phyloP scores from a whole-genome alignment of 164 flowering plant genomes.

The Liriodendron chinense region DNA sequence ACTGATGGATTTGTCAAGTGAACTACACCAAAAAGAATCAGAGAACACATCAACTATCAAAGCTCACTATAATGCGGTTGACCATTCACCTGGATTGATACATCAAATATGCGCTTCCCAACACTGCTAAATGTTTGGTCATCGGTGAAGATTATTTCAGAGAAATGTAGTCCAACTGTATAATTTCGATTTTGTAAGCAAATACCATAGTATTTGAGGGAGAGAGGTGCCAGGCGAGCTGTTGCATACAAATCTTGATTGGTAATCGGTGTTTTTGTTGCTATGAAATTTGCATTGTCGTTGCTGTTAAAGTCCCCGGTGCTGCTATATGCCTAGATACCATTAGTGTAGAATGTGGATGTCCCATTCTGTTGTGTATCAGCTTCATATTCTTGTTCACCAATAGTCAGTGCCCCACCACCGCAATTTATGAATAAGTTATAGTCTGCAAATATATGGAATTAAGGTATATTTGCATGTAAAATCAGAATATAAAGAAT shows the following conservation, averaged over 20 bases:
- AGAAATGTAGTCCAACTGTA: slow-evolving; percentile 17
- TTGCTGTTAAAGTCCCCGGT: slow-evolving; percentile 11
- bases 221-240: slow-evolving; percentile 18
- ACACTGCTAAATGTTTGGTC: slow-evolving; percentile 2
- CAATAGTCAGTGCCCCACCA: background rate
- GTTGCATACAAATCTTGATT: slow-evolving; percentile 4
- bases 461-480: background rate
- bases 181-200: slow-evolving; percentile 17
- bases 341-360: background rate
- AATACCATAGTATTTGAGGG: slow-evolving; percentile 19
- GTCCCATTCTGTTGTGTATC: slow-evolving; percentile 2
- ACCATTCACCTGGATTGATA: slow-evolving; percentile 14
- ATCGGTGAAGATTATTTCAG: slow-evolving; percentile 12
- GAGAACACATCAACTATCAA: too few species aligned
- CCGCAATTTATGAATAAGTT: slow-evolving; percentile 16
- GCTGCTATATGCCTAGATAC: slow-evolving; percentile 16
- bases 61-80: background rate
- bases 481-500: background rate
- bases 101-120: slow-evolving; percentile 15
- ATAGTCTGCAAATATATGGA: slow-evolving; percentile 7
- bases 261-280: background rate
- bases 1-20: background rate
- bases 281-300: background rate
- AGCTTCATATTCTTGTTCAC: slow-evolving; percentile 1
- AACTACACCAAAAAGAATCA: background rate